Evolutionary conservation across 768 basidiomycete species (phyloP).

Genomic region (Lactarius trivialis): DNA sequence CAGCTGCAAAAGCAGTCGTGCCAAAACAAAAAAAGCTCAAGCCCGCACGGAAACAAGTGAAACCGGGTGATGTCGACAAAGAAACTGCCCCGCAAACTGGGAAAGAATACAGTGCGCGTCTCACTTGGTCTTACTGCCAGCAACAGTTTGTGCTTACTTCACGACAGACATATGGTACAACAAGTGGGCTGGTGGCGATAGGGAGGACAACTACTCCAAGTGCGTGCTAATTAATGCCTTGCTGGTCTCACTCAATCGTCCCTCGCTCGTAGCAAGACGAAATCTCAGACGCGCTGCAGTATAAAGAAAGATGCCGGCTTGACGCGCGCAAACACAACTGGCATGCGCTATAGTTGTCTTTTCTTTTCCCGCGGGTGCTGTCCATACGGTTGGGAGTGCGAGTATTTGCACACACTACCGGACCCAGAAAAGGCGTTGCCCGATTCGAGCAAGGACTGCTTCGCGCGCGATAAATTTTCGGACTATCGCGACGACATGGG

Average conservation of each 20-base stretch:
- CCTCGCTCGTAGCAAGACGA: conserved; percentile 61
- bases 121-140: not conserved
- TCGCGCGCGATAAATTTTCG: conserved; percentile 92
- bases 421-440: conserved; percentile 62
- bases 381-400: conserved; percentile 97
- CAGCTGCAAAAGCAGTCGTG: conserved; percentile 4
- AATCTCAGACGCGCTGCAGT: conserved; percentile 88
- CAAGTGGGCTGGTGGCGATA: conserved; percentile 99
- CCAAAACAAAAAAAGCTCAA: conserved; percentile 60
- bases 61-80: conserved; percentile 84
- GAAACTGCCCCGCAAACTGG: conserved; percentile 85
- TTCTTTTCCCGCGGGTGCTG: conserved; percentile 97
- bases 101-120: conserved; percentile 86
- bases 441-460: conserved; percentile 93
- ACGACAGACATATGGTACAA: conserved; percentile 92
- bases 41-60: conserved; percentile 92
- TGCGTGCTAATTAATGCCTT: conserved; percentile 34
- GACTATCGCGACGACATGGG: conserved; percentile 99
- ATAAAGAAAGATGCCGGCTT: conserved; percentile 86
- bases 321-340: conserved; percentile 91
- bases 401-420: conserved; percentile 88
- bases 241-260: conserved; percentile 10
- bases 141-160: not conserved
- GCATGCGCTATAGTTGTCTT: conserved; percentile 88
- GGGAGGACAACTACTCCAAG: conserved; percentile 96